phyloP scores from a whole-genome alignment of 768 basidiomycete genomes.

The Boletus reticuloceps region DNA sequence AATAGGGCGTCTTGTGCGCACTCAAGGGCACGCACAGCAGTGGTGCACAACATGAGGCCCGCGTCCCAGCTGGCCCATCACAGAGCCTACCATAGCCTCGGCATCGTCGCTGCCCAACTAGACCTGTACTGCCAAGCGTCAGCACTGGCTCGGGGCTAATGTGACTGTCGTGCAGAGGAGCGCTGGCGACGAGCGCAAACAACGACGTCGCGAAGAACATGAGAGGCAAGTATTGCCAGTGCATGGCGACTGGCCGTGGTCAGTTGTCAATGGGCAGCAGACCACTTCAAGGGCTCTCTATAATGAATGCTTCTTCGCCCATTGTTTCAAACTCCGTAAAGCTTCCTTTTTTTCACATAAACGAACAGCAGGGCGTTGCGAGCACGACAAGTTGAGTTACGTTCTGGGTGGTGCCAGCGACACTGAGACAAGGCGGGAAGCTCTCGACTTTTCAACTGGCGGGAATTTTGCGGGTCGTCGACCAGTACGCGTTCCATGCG shows the following conservation, averaged over 20 bases:
- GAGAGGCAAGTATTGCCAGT: background rate
- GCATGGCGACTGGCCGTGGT: background rate
- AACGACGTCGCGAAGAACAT: background rate
- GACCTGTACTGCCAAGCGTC: background rate
- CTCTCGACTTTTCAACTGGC: no score
- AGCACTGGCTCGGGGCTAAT: background rate
- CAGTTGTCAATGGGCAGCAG: no score
- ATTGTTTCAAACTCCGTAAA: background rate
- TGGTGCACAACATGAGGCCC: conserved; percentile 13
- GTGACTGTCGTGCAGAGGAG: background rate
- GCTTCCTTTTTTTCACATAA: background rate
- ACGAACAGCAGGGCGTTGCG: background rate
- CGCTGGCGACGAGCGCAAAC: background rate
- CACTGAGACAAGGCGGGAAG: no score
- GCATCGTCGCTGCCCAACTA: background rate
- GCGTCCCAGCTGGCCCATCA: conserved; percentile 16
- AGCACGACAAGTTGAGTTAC: background rate
- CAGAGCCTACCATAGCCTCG: conserved; percentile 3
- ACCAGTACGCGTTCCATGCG: no score
- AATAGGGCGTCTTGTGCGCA: conserved; percentile 3
- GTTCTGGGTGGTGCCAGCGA: background rate
- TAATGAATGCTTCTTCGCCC: no score
- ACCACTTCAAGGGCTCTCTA: no score
- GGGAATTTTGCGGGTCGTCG: no score
- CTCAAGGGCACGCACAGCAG: conserved; percentile 13